Evolutionary conservation across 441 rosid genomes (phyloP).

Genomic region (Erysimum cheiri): DNA sequence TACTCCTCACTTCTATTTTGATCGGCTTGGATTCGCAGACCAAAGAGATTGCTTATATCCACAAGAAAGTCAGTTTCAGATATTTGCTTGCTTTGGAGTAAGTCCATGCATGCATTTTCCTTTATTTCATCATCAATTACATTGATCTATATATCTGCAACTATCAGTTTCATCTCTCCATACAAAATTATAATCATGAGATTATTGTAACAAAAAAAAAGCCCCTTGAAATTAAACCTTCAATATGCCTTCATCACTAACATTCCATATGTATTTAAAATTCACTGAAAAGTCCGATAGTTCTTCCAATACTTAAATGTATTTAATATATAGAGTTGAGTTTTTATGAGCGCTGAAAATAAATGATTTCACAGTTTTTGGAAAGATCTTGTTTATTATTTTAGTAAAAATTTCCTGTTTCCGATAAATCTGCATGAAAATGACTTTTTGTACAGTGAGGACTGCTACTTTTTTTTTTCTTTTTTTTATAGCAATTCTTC

Average conservation of each 20-base stretch:
- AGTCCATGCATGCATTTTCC: constrained; percentile 24
- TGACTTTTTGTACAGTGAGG: not conserved
- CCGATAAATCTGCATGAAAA: not conserved
- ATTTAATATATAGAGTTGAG: constrained; percentile 12
- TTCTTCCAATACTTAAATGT: not conserved
- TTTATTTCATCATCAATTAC: not conserved
- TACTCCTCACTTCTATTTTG: constrained; percentile 48
- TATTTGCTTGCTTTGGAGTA: constrained; percentile 56
- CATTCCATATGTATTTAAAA: not conserved
- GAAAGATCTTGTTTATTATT: not conserved
- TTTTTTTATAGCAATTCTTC: not conserved
- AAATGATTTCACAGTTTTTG: not conserved
- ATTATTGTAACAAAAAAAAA: not conserved
- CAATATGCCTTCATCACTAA: not conserved
- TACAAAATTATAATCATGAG: not conserved
- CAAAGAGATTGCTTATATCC: constrained; percentile 42
- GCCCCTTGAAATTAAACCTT: constrained; percentile 7
- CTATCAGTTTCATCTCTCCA: constrained; percentile 11
- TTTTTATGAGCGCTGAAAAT: not conserved
- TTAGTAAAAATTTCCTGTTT: constrained; percentile 14
- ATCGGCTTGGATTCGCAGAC: constrained; percentile 55
- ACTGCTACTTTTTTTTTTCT: not conserved
- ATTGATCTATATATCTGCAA: not conserved
- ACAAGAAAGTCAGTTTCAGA: constrained; percentile 54
- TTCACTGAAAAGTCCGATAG: not conserved